phyloP scores from a whole-genome alignment of 2,329 filamentous ascomycete genomes.

The Trichoderma arundinaceum region DNA sequence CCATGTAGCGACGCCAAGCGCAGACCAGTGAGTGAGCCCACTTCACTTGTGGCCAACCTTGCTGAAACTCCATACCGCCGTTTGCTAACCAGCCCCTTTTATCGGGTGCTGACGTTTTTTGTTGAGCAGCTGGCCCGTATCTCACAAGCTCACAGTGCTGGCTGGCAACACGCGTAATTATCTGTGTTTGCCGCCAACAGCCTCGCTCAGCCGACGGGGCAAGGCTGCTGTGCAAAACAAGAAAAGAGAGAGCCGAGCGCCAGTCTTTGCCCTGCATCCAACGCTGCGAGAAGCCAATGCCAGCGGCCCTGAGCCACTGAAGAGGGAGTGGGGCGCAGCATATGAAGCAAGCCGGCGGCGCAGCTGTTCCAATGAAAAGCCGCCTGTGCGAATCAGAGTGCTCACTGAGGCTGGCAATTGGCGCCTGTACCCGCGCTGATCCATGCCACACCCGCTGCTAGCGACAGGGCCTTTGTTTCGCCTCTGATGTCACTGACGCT shows the following conservation, averaged over 20 bases:
- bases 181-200: slow-evolving; percentile 14
- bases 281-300: neutral
- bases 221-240: neutral
- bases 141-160: no score
- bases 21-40: no score
- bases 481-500: slow-evolving; percentile 32
- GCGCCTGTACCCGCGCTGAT: slow-evolving; percentile 31
- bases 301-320: slow-evolving; percentile 23
- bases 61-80: no score
- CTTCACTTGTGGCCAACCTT: no score
- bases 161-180: neutral
- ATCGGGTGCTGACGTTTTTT: neutral
- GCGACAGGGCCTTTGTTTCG: slow-evolving; percentile 5
- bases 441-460: slow-evolving; percentile 27
- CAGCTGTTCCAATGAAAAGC: slow-evolving; percentile 9
- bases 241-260: neutral
- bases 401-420: slow-evolving; percentile 14
- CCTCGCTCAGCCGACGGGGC: no score
- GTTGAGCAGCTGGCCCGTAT: neutral
- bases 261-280: neutral
- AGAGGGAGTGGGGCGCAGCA: slow-evolving; percentile 16
- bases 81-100: no score
- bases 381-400: slow-evolving; percentile 18
- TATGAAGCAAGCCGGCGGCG: slow-evolving; percentile 16
- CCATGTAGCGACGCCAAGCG: no score